These are phyloP conservation scores for Tulasnella calospora DNA, from an alignment of 768 basidiomycete species.

Conservation along the genomic window DNA sequence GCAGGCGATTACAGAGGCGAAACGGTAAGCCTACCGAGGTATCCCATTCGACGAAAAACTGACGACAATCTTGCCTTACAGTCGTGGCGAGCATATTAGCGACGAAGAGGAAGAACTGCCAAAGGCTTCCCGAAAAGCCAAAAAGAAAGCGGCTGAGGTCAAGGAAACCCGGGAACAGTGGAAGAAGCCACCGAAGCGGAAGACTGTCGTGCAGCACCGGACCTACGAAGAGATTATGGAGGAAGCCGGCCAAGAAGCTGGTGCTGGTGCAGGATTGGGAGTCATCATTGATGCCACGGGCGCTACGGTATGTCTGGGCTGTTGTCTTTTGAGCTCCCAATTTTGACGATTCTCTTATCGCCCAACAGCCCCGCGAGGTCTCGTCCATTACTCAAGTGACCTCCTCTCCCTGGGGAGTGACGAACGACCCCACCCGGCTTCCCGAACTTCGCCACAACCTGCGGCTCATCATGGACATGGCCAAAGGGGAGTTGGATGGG, in stretches of 20 bases:
- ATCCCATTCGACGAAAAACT: not conserved
- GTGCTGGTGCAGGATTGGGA: conserved; percentile 55
- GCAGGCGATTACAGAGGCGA: conserved; percentile 76
- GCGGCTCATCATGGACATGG: conserved; percentile 74
- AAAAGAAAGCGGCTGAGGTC: conserved; percentile 50
- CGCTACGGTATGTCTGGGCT: conserved; percentile 60
- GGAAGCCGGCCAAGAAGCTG: conserved; percentile 64
- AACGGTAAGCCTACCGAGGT: conserved; percentile 44
- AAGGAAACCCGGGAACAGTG: conserved; percentile 65
- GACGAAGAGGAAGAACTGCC: conserved; percentile 54
- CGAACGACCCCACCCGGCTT: conserved; percentile 79
- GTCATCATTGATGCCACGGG: conserved; percentile 94
- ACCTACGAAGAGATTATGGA: conserved; percentile 94
- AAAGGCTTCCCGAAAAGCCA: conserved; percentile 44
- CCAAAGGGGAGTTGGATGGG: conserved; percentile 79
- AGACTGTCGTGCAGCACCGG: conserved; percentile 85
- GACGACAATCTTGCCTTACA: not conserved
- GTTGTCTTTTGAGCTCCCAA: conserved; percentile 7
- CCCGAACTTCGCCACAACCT: conserved; percentile 98
- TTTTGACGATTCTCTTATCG: conserved; percentile 24
- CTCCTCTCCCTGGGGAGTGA: conserved; percentile 75
- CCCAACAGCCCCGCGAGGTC: conserved; percentile 71
- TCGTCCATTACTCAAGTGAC: conserved; percentile 76
- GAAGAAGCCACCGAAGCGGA: conserved; percentile 81
- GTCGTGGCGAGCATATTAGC: conserved; percentile 55